A percentile compares a stretch with the other conserved stretches of the same genome.
These are phyloP conservation scores for Neurospora tetraspora DNA, from an alignment of 495 filamentous ascomycete species.

Conservation along the genomic window DNA sequence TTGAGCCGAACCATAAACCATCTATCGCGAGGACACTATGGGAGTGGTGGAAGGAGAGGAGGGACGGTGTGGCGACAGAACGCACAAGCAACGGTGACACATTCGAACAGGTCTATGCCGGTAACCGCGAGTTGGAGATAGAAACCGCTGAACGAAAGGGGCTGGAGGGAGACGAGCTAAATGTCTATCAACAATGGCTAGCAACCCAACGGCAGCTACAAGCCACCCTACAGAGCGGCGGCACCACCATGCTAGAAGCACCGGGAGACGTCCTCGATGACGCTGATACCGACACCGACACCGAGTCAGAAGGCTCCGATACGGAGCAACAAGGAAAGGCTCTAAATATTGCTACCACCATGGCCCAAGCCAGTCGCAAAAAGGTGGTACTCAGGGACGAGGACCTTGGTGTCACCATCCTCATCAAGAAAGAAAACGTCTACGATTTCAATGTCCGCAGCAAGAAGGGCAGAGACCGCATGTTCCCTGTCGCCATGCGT, in stretches of 20 bases:
- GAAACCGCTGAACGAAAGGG: slow-evolving; percentile 49
- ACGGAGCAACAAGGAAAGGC: slow-evolving; percentile 86
- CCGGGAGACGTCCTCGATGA: slow-evolving; percentile 77
- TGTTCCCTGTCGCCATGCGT: slow-evolving; percentile 80
- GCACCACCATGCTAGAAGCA: slow-evolving; percentile 52
- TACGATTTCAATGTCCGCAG: slow-evolving; percentile 90
- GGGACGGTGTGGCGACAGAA: slow-evolving; percentile 52
- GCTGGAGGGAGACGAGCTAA: slow-evolving; percentile 62
- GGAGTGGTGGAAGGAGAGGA: slow-evolving; percentile 62
- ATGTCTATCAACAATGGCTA: slow-evolving; percentile 81
- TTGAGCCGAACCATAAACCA: slow-evolving; percentile 23
- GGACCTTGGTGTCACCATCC: slow-evolving; percentile 81
- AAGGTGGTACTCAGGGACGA: slow-evolving; percentile 74
- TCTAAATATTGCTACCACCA: slow-evolving; percentile 72
- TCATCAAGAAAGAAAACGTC: slow-evolving; percentile 77
- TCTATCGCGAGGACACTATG: slow-evolving; percentile 52
- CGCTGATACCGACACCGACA: slow-evolving; percentile 64
- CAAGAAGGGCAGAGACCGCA: slow-evolving; percentile 85
- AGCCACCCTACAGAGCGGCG: slow-evolving; percentile 58
- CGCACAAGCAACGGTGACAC: slow-evolving; percentile 46
- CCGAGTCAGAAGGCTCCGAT: slow-evolving; percentile 80
- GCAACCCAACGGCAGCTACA: slow-evolving; percentile 73
- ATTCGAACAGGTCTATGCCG: slow-evolving; percentile 54
- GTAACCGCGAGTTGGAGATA: slow-evolving; percentile 51
- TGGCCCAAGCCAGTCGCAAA: slow-evolving; percentile 69